Conservation (phyloP, 345 rosid genomes). For the Punica granatum region DNA sequence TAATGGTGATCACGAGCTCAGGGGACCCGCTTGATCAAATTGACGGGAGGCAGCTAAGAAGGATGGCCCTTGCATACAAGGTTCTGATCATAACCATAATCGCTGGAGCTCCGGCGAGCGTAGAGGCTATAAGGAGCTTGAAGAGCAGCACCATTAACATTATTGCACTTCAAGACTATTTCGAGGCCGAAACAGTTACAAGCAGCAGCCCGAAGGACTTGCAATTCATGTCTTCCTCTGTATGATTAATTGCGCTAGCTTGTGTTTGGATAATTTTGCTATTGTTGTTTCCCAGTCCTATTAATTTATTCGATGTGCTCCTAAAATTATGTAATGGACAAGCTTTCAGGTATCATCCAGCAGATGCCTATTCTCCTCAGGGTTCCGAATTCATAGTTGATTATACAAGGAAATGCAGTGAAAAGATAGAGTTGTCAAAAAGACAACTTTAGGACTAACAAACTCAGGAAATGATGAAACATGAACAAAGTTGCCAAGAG, state of each 20-base stretch:
- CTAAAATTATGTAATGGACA: too few relatives aligned
- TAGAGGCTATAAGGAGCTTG: slow-evolving; percentile 76
- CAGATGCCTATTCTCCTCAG: too few relatives aligned
- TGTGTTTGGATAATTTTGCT: background rate
- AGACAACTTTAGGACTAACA: too few relatives aligned
- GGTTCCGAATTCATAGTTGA: too few relatives aligned
- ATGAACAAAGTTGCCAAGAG: too few relatives aligned
- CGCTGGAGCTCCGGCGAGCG: slow-evolving; percentile 88
- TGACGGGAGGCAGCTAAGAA: slow-evolving; percentile 75
- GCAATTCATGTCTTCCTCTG: slow-evolving; percentile 38
- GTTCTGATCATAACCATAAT: slow-evolving; percentile 87
- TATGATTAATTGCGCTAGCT: slow-evolving; percentile 14
- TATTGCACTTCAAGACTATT: slow-evolving; percentile 89
- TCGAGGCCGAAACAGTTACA: slow-evolving; percentile 26
- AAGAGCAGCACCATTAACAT: slow-evolving; percentile 48
- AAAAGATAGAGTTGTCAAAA: too few relatives aligned
- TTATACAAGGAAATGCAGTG: too few relatives aligned
- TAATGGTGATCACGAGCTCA: slow-evolving; percentile 91
- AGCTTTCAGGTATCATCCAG: too few relatives aligned
- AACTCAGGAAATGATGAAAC: too few relatives aligned
- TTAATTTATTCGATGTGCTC: too few relatives aligned
- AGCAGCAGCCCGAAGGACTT: slow-evolving; percentile 20
- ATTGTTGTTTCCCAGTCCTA: too few relatives aligned
- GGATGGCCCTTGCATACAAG: slow-evolving; percentile 93
- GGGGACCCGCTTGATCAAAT: slow-evolving; percentile 80